These are phyloP conservation scores for Diversispora eburnea DNA, from an alignment of 192 early-diverging fungal species.

Conservation along the genomic window DNA sequence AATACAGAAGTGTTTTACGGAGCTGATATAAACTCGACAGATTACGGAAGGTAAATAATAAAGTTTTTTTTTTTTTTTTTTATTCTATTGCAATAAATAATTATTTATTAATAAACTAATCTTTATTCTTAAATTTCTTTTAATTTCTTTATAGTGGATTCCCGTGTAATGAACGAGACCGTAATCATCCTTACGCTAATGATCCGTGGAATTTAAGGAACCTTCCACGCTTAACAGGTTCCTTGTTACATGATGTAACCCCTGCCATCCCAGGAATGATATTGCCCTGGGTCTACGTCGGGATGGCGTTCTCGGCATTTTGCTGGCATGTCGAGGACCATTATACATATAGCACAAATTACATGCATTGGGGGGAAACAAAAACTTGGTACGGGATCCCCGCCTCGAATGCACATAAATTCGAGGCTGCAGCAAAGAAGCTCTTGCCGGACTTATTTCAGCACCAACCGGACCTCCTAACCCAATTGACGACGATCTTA, in stretches of 20 bases:
- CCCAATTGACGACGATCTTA: slow-evolving; percentile 92
- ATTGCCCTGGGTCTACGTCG: slow-evolving; percentile 96
- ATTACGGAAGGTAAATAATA: slow-evolving; percentile 72
- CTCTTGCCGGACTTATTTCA: slow-evolving; percentile 87
- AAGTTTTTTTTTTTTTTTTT: not conserved
- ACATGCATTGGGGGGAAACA: slow-evolving; percentile 92
- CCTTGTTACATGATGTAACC: slow-evolving; percentile 83
- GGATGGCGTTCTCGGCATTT: slow-evolving; percentile 93
- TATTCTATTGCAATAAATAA: not conserved
- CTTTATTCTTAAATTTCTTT: slow-evolving; percentile 25
- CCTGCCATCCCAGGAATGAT: slow-evolving; percentile 97
- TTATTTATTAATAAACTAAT: slow-evolving; percentile 10
- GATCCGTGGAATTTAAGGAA: slow-evolving; percentile 89
- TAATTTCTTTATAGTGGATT: slow-evolving; percentile 64
- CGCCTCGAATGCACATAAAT: slow-evolving; percentile 67
- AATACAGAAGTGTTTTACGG: slow-evolving; percentile 94
- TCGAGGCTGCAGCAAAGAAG: slow-evolving; percentile 79
- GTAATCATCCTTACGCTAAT: slow-evolving; percentile 60
- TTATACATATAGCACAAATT: slow-evolving; percentile 95
- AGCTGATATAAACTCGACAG: slow-evolving; percentile 87
- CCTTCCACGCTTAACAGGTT: slow-evolving; percentile 75
- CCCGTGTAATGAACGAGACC: slow-evolving; percentile 64
- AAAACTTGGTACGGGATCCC: slow-evolving; percentile 99
- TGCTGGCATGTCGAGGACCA: slow-evolving; percentile 99
- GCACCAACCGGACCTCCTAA: slow-evolving; percentile 85